phyloP scores from a whole-genome alignment of 805 yeast genomes.

The Ogataea wickerhamii region DNA sequence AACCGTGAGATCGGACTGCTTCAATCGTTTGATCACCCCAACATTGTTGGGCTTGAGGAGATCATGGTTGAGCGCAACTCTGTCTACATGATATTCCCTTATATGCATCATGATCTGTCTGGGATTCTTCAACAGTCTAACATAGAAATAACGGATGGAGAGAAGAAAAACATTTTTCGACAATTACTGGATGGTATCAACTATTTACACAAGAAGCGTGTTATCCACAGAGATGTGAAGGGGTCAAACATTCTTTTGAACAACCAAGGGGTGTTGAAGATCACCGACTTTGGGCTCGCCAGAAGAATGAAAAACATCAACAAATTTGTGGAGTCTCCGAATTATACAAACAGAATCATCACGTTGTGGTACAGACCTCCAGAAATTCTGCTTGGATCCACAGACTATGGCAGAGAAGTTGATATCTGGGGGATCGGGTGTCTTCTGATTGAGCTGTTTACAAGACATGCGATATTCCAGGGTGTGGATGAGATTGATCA shows the following conservation, averaged over 20 bases:
- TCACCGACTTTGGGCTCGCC: slow-evolving; percentile 83
- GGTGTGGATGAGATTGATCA: slow-evolving; percentile 89
- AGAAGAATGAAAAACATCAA: slow-evolving; percentile 61
- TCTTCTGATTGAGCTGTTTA: slow-evolving; percentile 75
- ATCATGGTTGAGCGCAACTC: slow-evolving; percentile 80
- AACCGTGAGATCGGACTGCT: slow-evolving; percentile 83
- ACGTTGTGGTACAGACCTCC: slow-evolving; percentile 98
- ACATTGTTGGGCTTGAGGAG: slow-evolving; percentile 77
- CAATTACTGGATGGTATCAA: slow-evolving; percentile 67
- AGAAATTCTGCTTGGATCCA: slow-evolving; percentile 84
- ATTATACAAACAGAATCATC: slow-evolving; percentile 92
- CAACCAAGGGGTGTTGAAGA: slow-evolving; percentile 57
- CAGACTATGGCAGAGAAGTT: slow-evolving; percentile 84
- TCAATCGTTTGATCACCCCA: slow-evolving; percentile 77
- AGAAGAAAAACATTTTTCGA: slow-evolving; percentile 60
- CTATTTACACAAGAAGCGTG: slow-evolving; percentile 63
- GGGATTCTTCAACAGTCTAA: slow-evolving; percentile 80
- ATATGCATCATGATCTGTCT: slow-evolving; percentile 88
- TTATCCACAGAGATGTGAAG: slow-evolving; percentile 78
- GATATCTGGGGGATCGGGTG: slow-evolving; percentile 99
- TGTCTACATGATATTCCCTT: slow-evolving; percentile 88
- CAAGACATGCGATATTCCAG: slow-evolving; percentile 73
- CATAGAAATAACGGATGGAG: slow-evolving; percentile 56
- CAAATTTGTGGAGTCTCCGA: slow-evolving; percentile 52
- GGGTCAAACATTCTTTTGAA: slow-evolving; percentile 74